Base-by-base conservation (phyloP, 2,329 filamentous ascomycete species). In the Cladophialophora chaetospira region DNA sequence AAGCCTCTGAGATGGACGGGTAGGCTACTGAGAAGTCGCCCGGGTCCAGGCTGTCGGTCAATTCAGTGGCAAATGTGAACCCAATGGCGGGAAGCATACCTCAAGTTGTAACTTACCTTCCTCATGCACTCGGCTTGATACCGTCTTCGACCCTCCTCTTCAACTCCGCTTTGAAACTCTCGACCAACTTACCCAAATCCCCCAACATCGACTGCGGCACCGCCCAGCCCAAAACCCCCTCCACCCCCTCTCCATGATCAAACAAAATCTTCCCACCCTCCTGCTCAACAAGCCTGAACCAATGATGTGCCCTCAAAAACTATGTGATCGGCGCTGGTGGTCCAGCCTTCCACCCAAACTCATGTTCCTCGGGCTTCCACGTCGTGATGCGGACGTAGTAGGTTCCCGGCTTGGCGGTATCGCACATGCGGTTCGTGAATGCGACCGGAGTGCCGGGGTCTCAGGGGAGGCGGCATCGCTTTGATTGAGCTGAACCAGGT, bases 321-420 rank as follows among this genome's bases (percentile, higher is more conserved):
- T 43, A 54, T 17, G 13, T 29, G 42, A 54, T 28, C 38, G 13
- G 23, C 21, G 35, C 31, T 5, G 51, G 17, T 5, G 51, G 51
- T 5, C 51, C 51, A 8, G 42, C 51, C 13, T 54, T 54, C 51
- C 51, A 54, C 17, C 42, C 43, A 17, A 54, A 54, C 31, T 54
- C 51, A n/a, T 31, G 21, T 3, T 21, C 15, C 5, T 54, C 42
- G 11, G 51, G 51, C n/a, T 54, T 15, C 51, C 51, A 54, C 4
- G 43, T 47, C 28, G 42, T 45, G 38, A 54, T 54, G 51, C 43
- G 51, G 5, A 31, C 43, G 1, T 19, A 47, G 25, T 46, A 54
- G 3, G 43, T 47, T 11, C 40, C 31, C 11, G 51, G 51, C 21
- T 54, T 54, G n/a, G 51, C 51, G 11, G 42, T 54, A 1, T 54